Evolutionary conservation across 495 filamentous ascomycete species (phyloP).

Genomic region (Penicillium argentinense): DNA sequence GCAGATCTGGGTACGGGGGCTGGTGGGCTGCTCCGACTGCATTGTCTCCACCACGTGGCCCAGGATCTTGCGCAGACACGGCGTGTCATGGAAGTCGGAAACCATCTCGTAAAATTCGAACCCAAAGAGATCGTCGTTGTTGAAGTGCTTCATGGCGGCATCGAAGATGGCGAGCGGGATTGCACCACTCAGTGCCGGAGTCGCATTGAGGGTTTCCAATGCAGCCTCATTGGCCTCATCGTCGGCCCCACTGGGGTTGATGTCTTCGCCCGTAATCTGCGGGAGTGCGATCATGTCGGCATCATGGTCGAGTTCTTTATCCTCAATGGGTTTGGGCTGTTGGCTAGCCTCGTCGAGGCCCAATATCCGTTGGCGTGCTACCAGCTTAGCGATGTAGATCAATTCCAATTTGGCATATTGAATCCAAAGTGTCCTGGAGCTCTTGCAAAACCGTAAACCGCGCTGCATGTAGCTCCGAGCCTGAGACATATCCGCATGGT

Average conservation of each 20-base stretch:
- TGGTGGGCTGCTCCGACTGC: conserved; percentile 54
- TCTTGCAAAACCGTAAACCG: conserved; percentile 83
- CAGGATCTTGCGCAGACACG: conserved; percentile 66
- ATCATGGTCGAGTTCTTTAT: conserved; percentile 34
- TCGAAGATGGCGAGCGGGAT: conserved; percentile 94
- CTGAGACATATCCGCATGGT: conserved; percentile 77
- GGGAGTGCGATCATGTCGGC: conserved; percentile 63
- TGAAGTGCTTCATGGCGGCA: conserved; percentile 75
- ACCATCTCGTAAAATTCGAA: conserved; percentile 80
- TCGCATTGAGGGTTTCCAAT: conserved; percentile 64
- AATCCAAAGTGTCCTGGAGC: conserved; percentile 70
- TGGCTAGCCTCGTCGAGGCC: conserved; percentile 58
- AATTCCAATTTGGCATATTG: conserved; percentile 91
- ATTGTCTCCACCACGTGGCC: conserved; percentile 71
- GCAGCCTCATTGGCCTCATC: conserved; percentile 51
- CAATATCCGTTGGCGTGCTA: conserved; percentile 65
- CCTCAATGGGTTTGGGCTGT: conserved; percentile 42
- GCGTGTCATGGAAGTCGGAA: conserved; percentile 60
- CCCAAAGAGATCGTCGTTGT: conserved; percentile 58
- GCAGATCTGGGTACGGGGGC: conserved; percentile 63
- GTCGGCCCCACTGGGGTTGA: conserved; percentile 58
- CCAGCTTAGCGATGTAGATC: conserved; percentile 83
- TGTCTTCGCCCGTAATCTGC: conserved; percentile 60
- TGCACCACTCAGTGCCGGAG: conserved; percentile 82
- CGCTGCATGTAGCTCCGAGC: conserved; percentile 86